Percentiles rank a stretch among this genome's conserved stretches.
phyloP scores from a whole-genome alignment of 495 filamentous ascomycete species.

The Letharia lupina region DNA sequence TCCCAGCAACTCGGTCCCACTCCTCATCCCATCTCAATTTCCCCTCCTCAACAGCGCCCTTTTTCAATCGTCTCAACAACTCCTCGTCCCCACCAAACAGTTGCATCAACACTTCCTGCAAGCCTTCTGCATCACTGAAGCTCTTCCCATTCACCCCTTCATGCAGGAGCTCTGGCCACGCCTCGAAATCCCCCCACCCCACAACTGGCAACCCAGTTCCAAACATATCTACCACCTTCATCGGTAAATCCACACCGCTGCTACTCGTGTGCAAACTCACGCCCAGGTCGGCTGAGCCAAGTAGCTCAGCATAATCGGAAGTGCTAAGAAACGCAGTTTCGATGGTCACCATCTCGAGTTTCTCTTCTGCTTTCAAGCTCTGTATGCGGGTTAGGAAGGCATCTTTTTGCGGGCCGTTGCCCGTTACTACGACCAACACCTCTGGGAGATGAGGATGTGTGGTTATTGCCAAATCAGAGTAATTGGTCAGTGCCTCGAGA shows the following conservation, averaged over 20 bases:
- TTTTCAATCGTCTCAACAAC: constrained; percentile 53
- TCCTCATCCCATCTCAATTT: constrained; percentile 83
- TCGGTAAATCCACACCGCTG: constrained; percentile 90
- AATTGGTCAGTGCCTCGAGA: constrained; percentile 71
- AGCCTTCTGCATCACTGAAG: constrained; percentile 58
- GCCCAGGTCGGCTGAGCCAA: constrained; percentile 84
- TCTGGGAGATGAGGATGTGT: constrained; percentile 42
- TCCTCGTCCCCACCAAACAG: constrained; percentile 48
- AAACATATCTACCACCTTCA: constrained; percentile 99
- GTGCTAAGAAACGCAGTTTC: constrained; percentile 75
- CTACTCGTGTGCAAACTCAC: constrained; percentile 87
- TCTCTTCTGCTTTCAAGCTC: constrained; percentile 47
- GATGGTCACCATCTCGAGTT: constrained; percentile 60
- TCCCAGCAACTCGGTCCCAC: constrained; percentile 74
- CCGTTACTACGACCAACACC: constrained; percentile 82
- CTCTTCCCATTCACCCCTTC: constrained; percentile 80
- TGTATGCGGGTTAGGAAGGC: constrained; percentile 61
- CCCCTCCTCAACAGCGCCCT: constrained; percentile 71
- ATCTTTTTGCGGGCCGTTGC: constrained; percentile 77
- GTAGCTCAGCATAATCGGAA: constrained; percentile 72
- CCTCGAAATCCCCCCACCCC: constrained; percentile 73
- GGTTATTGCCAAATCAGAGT: constrained; percentile 46
- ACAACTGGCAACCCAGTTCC: constrained; percentile 85
- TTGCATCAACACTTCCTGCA: constrained; percentile 49
- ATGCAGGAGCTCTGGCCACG: constrained; percentile 76